phyloP scores from a whole-genome alignment of 2,329 filamentous ascomycete genomes.

The Alternaria alternata region DNA sequence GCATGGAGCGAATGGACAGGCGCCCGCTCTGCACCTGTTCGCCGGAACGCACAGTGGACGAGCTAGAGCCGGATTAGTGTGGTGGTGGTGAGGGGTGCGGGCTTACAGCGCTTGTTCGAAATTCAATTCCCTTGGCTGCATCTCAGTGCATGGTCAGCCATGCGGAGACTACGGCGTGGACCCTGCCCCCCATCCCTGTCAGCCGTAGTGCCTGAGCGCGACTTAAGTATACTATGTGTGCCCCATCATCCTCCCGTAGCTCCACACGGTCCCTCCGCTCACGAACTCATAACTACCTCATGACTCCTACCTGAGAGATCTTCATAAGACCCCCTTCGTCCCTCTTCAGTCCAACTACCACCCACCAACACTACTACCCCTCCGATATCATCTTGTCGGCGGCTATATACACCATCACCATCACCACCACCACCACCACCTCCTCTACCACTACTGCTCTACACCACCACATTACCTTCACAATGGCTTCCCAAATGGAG shows the following conservation, averaged over 20 bases:
- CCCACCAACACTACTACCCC: background rate
- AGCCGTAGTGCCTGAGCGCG: conserved; percentile 34
- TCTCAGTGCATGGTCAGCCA: conserved; percentile 9
- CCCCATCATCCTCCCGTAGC: conserved; percentile 37
- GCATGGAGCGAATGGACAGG: conserved; percentile 26
- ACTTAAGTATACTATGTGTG: conserved; percentile 33
- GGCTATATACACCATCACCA: conserved; percentile 1
- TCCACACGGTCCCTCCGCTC: conserved; percentile 38
- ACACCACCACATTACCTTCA: background rate
- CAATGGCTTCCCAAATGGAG: conserved; percentile 57
- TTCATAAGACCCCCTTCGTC: conserved; percentile 6
- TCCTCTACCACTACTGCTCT: conserved; percentile 7
- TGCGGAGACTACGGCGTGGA: conserved; percentile 19
- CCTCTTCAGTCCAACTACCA: conserved; percentile 7
- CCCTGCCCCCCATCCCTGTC: conserved; percentile 20
- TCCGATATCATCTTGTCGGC: background rate
- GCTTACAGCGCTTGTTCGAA: conserved; percentile 25
- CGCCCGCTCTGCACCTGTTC: conserved; percentile 30
- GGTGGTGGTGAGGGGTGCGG: conserved; percentile 30
- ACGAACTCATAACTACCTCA: conserved; percentile 24
- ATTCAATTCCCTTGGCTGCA: conserved; percentile 29
- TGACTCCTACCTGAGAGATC: conserved; percentile 28
- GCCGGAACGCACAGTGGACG: conserved; percentile 17
- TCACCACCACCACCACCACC: background rate
- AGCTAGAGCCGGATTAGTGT: conserved; percentile 16